Base-by-base conservation (phyloP, 345 rosid genomes). In the Hypericum androsaemum region DNA sequence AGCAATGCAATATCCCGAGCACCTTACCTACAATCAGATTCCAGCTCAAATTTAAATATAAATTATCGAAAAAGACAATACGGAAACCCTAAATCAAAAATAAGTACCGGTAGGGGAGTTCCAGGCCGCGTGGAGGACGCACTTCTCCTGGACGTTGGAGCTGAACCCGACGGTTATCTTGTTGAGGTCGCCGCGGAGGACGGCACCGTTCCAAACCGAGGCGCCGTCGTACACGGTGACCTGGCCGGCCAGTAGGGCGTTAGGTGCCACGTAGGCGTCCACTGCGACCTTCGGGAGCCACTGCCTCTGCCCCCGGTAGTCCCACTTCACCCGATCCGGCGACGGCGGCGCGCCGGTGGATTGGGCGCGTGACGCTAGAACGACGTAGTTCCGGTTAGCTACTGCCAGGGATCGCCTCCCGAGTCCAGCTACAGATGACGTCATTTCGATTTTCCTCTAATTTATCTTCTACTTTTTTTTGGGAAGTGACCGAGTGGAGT, bases 71-170 rank as follows among this genome's bases (percentile, higher is more conserved):
- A 39, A 6, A 15, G 22, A 41, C 16, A 5, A 8, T n/a, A n/a
- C n/a, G n/a, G 50, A 14, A 7, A 37, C 61, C 8, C 28, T 2
- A 17, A 39, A n/a, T 10, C 1, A 40, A 10, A 7, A 28, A 15
- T 10, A 13, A 50, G 32, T 66, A 92, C 98, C 97, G 64, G 97
- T 88, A 14, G 95, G 98, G 44, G 97, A 92, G 5, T 86, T 74
- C 98, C 95, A 92, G 12, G 98, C 94, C 12, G 97, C 98, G 64
- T 92, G 98, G 39, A 92, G 55, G 50, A 92, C 98, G 59, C 86
- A 81, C 14, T 90, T 86, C 70, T 92, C 97, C 65, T 88, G 98
- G 5, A 92, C 88, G 57, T 88, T 92, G 49, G 97, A 80, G 74
- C 90, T 77, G 75, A 88, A 92, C 2, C 98, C 97, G 10, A 92